These are phyloP conservation scores for Metschnikowia dekortorum DNA, from an alignment of 805 yeast genomes.

Conservation along the genomic window DNA sequence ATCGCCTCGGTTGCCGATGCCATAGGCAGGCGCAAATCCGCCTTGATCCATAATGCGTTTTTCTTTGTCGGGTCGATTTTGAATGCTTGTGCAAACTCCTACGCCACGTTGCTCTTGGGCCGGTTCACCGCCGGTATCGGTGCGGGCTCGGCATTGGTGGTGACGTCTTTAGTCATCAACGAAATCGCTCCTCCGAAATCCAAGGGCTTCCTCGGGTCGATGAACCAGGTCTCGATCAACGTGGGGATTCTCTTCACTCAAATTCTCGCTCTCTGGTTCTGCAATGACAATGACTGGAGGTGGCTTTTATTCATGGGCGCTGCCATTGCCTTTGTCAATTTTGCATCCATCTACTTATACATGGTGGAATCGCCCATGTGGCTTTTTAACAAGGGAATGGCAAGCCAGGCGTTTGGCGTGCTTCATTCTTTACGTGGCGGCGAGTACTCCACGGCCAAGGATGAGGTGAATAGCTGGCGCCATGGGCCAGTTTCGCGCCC, in stretches of 20 bases:
- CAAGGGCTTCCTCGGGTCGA: slow-evolving; percentile 79
- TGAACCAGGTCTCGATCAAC: slow-evolving; percentile 85
- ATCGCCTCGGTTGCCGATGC: slow-evolving; percentile 63
- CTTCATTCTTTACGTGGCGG: slow-evolving; percentile 40
- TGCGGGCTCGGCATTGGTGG: slow-evolving; percentile 84
- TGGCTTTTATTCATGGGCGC: slow-evolving; percentile 59
- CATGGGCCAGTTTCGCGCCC: neutral
- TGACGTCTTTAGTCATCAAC: slow-evolving; percentile 75
- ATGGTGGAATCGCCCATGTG: slow-evolving; percentile 83
- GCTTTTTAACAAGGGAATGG: slow-evolving; percentile 51
- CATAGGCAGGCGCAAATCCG: slow-evolving; percentile 59
- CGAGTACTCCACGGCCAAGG: slow-evolving; percentile 28
- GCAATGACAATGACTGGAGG: slow-evolving; percentile 71
- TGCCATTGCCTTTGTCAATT: slow-evolving; percentile 46
- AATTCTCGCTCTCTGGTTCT: slow-evolving; percentile 62
- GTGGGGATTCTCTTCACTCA: slow-evolving; percentile 83
- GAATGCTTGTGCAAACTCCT: slow-evolving; percentile 48
- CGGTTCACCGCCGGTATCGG: slow-evolving; percentile 78
- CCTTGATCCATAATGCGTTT: slow-evolving; percentile 47
- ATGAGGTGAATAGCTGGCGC: slow-evolving; percentile 38
- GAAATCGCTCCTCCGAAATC: slow-evolving; percentile 68
- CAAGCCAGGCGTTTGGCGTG: slow-evolving; percentile 36
- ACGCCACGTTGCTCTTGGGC: slow-evolving; percentile 51
- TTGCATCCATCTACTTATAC: slow-evolving; percentile 34
- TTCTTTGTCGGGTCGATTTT: slow-evolving; percentile 61